Conservation (phyloP, 345 rosid genomes). For the Ailanthus altissimus region DNA sequence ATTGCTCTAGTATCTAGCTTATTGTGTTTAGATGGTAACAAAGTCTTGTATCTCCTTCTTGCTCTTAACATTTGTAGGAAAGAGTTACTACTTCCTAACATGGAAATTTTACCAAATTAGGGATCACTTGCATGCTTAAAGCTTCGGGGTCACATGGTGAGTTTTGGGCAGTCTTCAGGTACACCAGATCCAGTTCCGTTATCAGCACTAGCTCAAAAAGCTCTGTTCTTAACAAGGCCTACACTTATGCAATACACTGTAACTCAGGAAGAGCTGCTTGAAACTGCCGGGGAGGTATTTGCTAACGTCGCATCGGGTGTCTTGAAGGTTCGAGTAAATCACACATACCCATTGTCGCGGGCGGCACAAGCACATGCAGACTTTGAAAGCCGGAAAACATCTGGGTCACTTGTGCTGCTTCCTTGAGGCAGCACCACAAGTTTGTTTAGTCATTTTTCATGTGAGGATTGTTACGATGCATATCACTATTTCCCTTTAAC, state of each 20-base stretch:
- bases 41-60: background rate
- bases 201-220: slow-evolving; percentile 69
- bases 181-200: slow-evolving; percentile 69
- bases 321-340: slow-evolving; percentile 62
- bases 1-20: background rate
- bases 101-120: slow-evolving; percentile 32
- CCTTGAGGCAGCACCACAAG: slow-evolving; percentile 39
- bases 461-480: no score
- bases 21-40: background rate
- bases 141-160: slow-evolving; percentile 78
- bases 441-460: no score
- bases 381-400: slow-evolving; percentile 67
- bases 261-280: slow-evolving; percentile 74
- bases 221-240: slow-evolving; percentile 84
- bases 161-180: slow-evolving; percentile 90
- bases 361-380: slow-evolving; percentile 79
- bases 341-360: slow-evolving; percentile 67
- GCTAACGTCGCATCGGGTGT: slow-evolving; percentile 60
- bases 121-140: slow-evolving; percentile 85
- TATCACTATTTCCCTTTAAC: no score
- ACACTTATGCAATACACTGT: slow-evolving; percentile 68
- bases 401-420: slow-evolving; percentile 75
- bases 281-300: slow-evolving; percentile 72
- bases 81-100: background rate
- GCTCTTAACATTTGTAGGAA: background rate